phyloP scores from a whole-genome alignment of 176 grass and related monocot species.

The Carex pumila region DNA sequence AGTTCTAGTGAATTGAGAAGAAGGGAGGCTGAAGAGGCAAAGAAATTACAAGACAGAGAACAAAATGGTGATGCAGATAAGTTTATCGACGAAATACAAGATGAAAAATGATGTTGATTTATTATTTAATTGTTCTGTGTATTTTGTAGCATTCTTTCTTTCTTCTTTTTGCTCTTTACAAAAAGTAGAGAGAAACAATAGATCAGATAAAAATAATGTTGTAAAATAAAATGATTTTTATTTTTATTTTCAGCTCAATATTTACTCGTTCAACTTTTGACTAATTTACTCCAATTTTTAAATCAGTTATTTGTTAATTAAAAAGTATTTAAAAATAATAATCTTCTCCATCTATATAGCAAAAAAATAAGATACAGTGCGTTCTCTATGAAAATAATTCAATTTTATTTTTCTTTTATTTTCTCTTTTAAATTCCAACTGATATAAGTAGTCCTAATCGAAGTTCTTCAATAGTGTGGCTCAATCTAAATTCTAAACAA shows the following conservation, averaged over 20 bases:
- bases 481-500: too few relatives aligned
- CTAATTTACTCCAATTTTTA: background rate
- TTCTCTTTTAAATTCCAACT: too few relatives aligned
- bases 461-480: too few relatives aligned
- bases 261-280: background rate
- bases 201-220: constrained; percentile 8
- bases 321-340: too few relatives aligned
- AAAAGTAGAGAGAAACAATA: background rate
- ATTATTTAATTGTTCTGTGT: background rate
- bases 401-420: too few relatives aligned
- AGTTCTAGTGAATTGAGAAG: constrained; percentile 73
- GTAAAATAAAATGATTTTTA: background rate
- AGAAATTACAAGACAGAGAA: background rate
- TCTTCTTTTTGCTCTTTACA: background rate
- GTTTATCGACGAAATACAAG: background rate
- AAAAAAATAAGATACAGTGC: background rate
- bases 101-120: constrained; percentile 5
- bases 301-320: background rate
- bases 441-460: too few relatives aligned
- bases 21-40: constrained; percentile 49
- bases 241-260: background rate
- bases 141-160: background rate
- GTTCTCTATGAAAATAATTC: background rate
- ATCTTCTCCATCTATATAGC: too few relatives aligned
- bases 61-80: background rate